A percentile compares a stretch with the other conserved stretches of the same genome.
phyloP scores from a whole-genome alignment of 257 asterid species.

The Solanum bulbocastanum region DNA sequence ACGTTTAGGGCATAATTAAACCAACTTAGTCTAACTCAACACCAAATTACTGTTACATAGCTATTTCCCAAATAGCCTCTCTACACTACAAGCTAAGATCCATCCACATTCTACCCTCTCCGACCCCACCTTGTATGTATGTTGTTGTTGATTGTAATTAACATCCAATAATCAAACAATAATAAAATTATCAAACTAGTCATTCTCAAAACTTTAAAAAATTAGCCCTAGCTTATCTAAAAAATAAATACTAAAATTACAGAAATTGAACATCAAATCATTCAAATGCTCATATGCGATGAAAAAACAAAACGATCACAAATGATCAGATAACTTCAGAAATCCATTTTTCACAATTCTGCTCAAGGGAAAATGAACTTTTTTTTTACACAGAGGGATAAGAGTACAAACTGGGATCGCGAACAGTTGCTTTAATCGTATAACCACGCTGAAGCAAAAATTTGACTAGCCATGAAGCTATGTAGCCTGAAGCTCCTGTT shows the following conservation, averaged over 20 bases:
- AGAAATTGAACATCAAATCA: background rate
- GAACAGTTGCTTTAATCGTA: slow-evolving; percentile 49
- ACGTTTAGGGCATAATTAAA: background rate
- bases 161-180: too few species aligned
- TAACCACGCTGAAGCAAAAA: slow-evolving; percentile 50
- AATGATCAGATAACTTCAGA: background rate
- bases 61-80: background rate
- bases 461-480: slow-evolving; percentile 64
- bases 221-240: background rate
- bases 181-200: too few species aligned
- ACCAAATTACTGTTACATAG: background rate
- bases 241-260: background rate
- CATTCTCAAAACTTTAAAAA: too few species aligned
- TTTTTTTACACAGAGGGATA: background rate
- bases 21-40: background rate
- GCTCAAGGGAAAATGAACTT: background rate
- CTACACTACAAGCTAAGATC: background rate
- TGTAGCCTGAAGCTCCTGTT: slow-evolving; percentile 59
- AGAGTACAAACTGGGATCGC: slow-evolving; percentile 22
- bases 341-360: background rate
- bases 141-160: too few species aligned
- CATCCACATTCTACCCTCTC: background rate
- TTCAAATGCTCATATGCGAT: background rate
- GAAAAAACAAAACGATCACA: background rate
- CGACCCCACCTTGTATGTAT: background rate